Percentiles rank a stretch among this genome's conserved stretches.
These are phyloP conservation scores for Penicillium bovifimosum DNA, from an alignment of 495 filamentous ascomycete genomes.

Conservation along the genomic window DNA sequence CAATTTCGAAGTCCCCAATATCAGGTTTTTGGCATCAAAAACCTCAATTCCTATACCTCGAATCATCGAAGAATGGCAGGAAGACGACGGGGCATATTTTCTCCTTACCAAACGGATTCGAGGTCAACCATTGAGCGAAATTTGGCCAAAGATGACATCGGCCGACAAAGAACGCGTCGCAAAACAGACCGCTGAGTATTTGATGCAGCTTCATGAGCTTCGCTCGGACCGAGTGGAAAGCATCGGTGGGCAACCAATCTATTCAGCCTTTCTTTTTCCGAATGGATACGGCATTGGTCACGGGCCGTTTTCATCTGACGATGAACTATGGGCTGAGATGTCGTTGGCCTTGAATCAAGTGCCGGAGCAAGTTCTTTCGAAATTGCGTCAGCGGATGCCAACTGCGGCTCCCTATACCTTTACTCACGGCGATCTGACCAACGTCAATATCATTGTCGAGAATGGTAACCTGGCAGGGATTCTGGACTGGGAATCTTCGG, in stretches of 20 bases:
- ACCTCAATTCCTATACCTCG: conserved; percentile 14
- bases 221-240: conserved; percentile 17
- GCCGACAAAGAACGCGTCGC: conserved; percentile 16
- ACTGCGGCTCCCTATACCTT: conserved; percentile 28
- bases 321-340: conserved; percentile 31
- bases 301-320: conserved; percentile 23
- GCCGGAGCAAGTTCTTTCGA: conserved; percentile 12
- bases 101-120: conserved; percentile 15
- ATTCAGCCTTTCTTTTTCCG: conserved; percentile 14
- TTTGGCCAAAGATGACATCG: conserved; percentile 14
- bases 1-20: conserved; percentile 11
- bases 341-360: conserved; percentile 13
- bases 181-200: conserved; percentile 20
- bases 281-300: conserved; percentile 4
- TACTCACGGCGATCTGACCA: conserved; percentile 33
- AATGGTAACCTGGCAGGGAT: conserved; percentile 18
- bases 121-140: conserved; percentile 11
- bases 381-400: conserved; percentile 24
- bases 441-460: conserved; percentile 35
- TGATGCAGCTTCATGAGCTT: conserved; percentile 18
- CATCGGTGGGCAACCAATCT: conserved; percentile 15
- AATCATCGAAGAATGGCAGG: conserved; percentile 13
- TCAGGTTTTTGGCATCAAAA: conserved; percentile 9
- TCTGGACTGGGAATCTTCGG: conserved; percentile 24
- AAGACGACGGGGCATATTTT: conserved; percentile 1